Evolutionary conservation across 306 rosid genomes (phyloP), one percentile per base, ranked within the genome.

Genomic region (Gleditsia sinensis): DNA sequence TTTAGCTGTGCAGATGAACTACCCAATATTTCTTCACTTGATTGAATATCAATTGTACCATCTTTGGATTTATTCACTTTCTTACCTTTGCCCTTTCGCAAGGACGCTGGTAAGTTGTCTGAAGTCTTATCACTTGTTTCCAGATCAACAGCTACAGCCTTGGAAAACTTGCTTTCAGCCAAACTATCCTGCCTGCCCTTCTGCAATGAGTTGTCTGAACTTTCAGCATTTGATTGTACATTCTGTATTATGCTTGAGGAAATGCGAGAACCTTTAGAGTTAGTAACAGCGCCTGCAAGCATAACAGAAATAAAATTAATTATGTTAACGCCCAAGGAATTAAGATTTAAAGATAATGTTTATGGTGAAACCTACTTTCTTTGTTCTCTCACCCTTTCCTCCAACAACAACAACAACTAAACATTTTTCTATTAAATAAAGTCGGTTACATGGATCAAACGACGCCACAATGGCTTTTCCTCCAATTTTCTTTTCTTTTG

Each of bases 211-310:
- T 72, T 79, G 54, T 76, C 82, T 67, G 49, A 76, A 75, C 75
- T 66, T 82, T 76, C 89, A 72, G 62, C 75, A 86, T 65, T 76
- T 69, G 85, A 64, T 60, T 24, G 83, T 23, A 60, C 78, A 28
- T 77, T 85, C 73, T 75, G 77, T 63, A 59, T 72, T 69, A 70
- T 56, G 72, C 67, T 84, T 13, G 79, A 78, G 45, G 89, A 74
- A 69, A 66, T 60, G 53, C 13, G 66, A 51, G 88, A 83, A 81
- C 80, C 74, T 75, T 82, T 86, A 23, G 79, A 45, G 73, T 79
- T 82, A 9, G 33, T 64, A 55, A 61, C 74, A 78, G 74, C 81
- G 62, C 78, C 95, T 85, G 91, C 80, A 82, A 66, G 63, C 59
- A 81, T 42, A 23, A 75, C 27, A 66, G 55, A 61, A 71, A 67